Percentiles rank a stretch among this genome's conserved stretches.
Evolutionary conservation across 139 green algal species (phyloP).

Genomic region (Yamagishiella unicocca): DNA sequence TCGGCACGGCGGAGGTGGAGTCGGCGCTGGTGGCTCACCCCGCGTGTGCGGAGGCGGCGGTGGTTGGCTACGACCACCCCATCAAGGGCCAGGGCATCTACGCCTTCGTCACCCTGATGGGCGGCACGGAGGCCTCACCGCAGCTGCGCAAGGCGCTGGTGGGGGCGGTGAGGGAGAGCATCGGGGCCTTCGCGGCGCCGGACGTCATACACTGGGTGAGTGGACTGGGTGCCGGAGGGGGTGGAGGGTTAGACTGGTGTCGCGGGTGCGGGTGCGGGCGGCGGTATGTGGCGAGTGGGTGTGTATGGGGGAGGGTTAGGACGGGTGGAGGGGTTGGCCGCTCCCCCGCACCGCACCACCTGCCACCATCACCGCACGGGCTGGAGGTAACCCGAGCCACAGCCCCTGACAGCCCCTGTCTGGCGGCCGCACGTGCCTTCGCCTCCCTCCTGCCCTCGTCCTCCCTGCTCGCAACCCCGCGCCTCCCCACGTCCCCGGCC

Average conservation of each 20-base stretch:
- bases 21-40: constrained; percentile 86
- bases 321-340: not conserved
- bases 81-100: constrained; percentile 98
- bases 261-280: not conserved
- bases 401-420: not conserved
- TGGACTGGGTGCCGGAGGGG: not conserved
- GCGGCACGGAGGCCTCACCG: constrained; percentile 48
- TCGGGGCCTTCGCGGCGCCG: constrained; percentile 93
- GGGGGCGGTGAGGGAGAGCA: constrained; percentile 58
- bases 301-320: not conserved
- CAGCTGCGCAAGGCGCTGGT: constrained; percentile 56
- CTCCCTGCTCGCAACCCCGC: not conserved
- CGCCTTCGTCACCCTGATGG: constrained; percentile 93
- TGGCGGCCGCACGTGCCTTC: not conserved
- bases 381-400: not conserved
- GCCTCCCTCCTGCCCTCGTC: not conserved
- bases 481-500: not conserved
- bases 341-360: not conserved
- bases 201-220: constrained; percentile 95
- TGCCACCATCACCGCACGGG: not conserved
- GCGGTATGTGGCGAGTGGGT: no score
- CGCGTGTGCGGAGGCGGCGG: constrained; percentile 90
- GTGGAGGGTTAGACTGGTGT: not conserved
- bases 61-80: constrained; percentile 86
- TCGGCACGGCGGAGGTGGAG: constrained; percentile 98